A percentile compares a stretch with the other conserved stretches of the same genome.
Conservation (phyloP, 2,329 filamentous ascomycete species). For the Curvularia eragrostidis region DNA sequence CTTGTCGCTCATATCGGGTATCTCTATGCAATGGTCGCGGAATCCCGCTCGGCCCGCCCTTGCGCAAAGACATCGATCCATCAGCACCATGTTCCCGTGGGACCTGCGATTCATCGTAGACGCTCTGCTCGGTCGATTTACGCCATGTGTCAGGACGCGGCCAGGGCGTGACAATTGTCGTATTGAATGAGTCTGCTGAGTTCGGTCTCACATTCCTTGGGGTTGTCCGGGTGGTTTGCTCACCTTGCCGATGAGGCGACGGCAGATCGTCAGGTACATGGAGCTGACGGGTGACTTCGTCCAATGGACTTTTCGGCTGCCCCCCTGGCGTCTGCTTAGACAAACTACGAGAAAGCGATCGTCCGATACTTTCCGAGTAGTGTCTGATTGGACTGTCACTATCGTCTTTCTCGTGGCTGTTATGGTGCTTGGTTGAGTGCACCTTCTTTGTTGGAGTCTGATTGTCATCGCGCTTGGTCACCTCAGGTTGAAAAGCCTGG, state of each 20-base stretch:
- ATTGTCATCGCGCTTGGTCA: conserved; percentile 4
- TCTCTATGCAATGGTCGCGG: conserved; percentile 23
- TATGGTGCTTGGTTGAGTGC: neutral
- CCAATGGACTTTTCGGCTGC: conserved; percentile 29
- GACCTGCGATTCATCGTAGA: conserved; percentile 12
- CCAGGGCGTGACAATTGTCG: conserved; percentile 7
- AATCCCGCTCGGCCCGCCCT: conserved; percentile 27
- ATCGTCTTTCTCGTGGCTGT: neutral
- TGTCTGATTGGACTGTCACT: conserved; percentile 29
- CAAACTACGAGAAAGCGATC: conserved; percentile 24
- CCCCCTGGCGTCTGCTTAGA: conserved; percentile 13
- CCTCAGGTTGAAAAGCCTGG: conserved; percentile 13
- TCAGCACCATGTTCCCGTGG: conserved; percentile 2
- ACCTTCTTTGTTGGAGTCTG: conserved; percentile 3
- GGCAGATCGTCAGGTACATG: conserved; percentile 17
- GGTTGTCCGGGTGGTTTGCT: neutral
- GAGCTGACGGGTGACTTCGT: conserved; percentile 32
- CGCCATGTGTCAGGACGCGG: conserved; percentile 16
- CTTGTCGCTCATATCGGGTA: neutral
- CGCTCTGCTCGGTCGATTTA: conserved; percentile 21
- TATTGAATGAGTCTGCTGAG: conserved; percentile 6
- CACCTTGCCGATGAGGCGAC: neutral
- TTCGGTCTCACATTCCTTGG: neutral
- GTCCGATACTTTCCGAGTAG: conserved; percentile 26
- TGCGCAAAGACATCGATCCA: conserved; percentile 21